A percentile compares a stretch with the other conserved stretches of the same genome.
phyloP scores from a whole-genome alignment of 1,284 basidiomycete genomes.

The Ceratobasidium sp. region DNA sequence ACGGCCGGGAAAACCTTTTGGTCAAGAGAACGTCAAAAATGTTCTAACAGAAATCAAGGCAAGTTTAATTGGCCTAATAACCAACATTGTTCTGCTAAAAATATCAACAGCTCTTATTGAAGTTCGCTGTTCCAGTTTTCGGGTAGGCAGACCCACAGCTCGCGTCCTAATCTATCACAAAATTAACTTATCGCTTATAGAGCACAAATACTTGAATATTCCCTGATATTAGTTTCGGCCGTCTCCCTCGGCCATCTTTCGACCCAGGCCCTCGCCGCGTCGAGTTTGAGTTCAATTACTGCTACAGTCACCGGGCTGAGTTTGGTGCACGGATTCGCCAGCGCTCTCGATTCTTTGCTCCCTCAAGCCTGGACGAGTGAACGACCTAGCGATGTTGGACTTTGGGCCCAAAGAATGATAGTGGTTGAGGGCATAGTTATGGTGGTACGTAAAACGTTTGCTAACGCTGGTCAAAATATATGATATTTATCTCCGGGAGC shows the following conservation, averaged over 20 bases:
- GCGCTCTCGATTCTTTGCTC: constrained; percentile 88
- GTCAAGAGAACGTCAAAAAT: neutral
- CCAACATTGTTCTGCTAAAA: neutral
- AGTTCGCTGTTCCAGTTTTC: constrained; percentile 38
- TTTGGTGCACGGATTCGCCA: constrained; percentile 87
- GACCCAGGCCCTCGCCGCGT: constrained; percentile 84
- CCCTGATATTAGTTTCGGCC: constrained; percentile 78
- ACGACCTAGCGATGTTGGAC: constrained; percentile 85
- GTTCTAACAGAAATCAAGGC: constrained; percentile 15
- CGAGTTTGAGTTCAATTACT: constrained; percentile 89
- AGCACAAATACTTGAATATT: constrained; percentile 81
- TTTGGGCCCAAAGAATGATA: constrained; percentile 90
- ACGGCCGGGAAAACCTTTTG: neutral
- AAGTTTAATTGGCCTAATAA: neutral
- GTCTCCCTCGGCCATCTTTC: constrained; percentile 88
- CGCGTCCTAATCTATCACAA: neutral
- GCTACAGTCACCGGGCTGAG: constrained; percentile 75
- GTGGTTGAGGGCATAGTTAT: constrained; percentile 74
- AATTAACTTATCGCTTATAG: constrained; percentile 58
- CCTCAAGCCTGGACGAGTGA: constrained; percentile 92
- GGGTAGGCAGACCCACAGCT: neutral
- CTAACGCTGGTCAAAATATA: constrained; percentile 52
- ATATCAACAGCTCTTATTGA: constrained; percentile 2
- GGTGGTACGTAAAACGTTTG: constrained; percentile 64
- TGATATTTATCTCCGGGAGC: constrained; percentile 16